phyloP scores from a whole-genome alignment of 73 alveolate species.

The Tetrahymena elliotti region DNA sequence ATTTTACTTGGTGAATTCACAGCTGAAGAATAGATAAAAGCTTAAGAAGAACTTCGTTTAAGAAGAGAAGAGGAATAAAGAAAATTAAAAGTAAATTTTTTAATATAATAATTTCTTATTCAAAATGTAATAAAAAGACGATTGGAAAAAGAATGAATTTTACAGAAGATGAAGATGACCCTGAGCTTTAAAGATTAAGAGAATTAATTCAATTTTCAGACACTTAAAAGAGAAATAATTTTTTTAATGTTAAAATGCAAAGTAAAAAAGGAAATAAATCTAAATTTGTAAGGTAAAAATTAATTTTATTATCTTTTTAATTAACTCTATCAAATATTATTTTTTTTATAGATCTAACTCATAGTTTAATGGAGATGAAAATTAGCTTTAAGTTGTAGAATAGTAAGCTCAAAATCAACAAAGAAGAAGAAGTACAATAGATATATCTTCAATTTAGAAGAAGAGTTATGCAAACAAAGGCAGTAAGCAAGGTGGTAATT shows the following conservation, averaged over 20 bases:
- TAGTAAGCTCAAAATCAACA: not conserved
- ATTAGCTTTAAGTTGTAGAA: not conserved
- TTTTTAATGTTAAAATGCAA: not conserved
- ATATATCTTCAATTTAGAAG: not conserved
- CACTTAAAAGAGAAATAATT: not conserved
- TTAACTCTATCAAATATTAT: not conserved
- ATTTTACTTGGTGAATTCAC: not conserved
- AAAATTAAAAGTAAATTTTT: not conserved
- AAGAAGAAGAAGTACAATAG: not conserved
- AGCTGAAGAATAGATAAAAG: not conserved
- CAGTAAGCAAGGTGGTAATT: not conserved
- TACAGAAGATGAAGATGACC: not conserved
- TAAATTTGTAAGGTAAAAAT: not conserved
- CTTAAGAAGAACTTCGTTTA: not conserved
- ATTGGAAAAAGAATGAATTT: not conserved
- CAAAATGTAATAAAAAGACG: not conserved
- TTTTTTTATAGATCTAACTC: not conserved
- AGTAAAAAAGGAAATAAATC: not conserved
- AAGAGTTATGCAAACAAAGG: not conserved
- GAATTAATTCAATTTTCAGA: not conserved
- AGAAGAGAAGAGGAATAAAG: not conserved
- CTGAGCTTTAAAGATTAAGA: not conserved
- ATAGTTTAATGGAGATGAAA: not conserved
- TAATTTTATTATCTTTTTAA: not conserved
- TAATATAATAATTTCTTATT: not conserved